Evolutionary conservation across 129 eudicot genomes (phyloP).

Genomic region (Flaveria sonorensis): DNA sequence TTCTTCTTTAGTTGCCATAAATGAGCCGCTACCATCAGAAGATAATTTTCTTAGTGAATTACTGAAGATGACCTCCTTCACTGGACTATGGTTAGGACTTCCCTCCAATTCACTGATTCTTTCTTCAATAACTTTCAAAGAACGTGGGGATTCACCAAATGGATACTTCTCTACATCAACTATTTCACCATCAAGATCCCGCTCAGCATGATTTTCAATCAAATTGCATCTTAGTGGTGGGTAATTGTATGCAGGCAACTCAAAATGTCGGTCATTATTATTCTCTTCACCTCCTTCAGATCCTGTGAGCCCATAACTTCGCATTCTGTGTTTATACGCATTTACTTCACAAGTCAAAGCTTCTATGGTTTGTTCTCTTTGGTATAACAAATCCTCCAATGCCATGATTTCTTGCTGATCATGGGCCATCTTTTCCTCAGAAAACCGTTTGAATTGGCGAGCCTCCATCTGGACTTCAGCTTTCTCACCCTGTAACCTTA

Average conservation of each 20-base stretch:
- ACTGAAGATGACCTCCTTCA: conserved; percentile 65
- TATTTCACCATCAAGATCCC: conserved; percentile 51
- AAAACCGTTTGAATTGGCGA: conserved; percentile 80
- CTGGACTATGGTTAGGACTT: conserved; percentile 55
- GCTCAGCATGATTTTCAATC: conserved; percentile 55
- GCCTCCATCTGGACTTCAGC: conserved; percentile 91
- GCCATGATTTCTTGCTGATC: conserved; percentile 67
- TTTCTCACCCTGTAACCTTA: conserved; percentile 91
- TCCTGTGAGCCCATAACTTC: conserved; percentile 86
- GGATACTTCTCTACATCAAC: conserved; percentile 75
- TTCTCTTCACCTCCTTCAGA: conserved; percentile 66
- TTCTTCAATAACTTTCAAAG: conserved; percentile 69
- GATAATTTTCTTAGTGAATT: conserved; percentile 56
- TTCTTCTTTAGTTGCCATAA: conserved; percentile 39
- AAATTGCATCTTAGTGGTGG: conserved; percentile 70
- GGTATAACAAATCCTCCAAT: conserved; percentile 75
- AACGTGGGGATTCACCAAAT: conserved; percentile 65
- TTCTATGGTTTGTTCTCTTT: conserved; percentile 73
- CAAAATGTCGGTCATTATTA: conserved; percentile 47
- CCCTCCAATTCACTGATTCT: conserved; percentile 73
- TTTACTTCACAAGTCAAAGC: conserved; percentile 78
- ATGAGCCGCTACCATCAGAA: conserved; percentile 50
- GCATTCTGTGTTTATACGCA: conserved; percentile 76
- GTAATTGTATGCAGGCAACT: conserved; percentile 54
- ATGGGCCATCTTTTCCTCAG: conserved; percentile 92